Evolutionary conservation across 805 yeast species (phyloP).

Genomic region (Metschnikowia lachancei): DNA sequence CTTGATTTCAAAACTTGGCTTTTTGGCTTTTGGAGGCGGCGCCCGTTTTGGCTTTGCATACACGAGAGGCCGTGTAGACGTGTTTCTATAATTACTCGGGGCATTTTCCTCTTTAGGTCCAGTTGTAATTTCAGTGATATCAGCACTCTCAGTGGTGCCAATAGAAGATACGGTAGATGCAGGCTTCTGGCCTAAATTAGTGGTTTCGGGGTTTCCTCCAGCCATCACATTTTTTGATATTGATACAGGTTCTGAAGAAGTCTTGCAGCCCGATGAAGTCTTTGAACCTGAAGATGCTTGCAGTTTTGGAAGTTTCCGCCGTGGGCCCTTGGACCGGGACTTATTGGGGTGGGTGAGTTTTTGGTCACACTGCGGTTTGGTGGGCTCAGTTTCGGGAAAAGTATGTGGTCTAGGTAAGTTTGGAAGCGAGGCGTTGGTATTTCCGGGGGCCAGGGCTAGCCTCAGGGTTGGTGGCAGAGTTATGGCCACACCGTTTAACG

Average conservation of each 20-base stretch:
- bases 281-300: neutral
- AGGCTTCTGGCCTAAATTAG: neutral
- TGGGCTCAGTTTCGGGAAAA: neutral
- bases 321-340: slow-evolving; percentile 50
- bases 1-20: slow-evolving; percentile 13
- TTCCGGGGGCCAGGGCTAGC: too few species aligned
- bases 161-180: too few species aligned
- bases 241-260: neutral
- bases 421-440: neutral
- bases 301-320: slow-evolving; percentile 43
- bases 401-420: slow-evolving; percentile 11
- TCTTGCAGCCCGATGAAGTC: neutral
- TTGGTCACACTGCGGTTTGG: neutral
- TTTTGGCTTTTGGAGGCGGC: slow-evolving; percentile 20
- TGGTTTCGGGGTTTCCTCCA: neutral
- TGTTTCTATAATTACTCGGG: neutral
- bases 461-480: too few species aligned
- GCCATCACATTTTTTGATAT: neutral
- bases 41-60: slow-evolving; percentile 22
- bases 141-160: too few species aligned
- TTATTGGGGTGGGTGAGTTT: slow-evolving; percentile 47
- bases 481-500: slow-evolving; percentile 5
- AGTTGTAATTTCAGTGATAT: neutral
- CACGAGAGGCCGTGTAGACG: slow-evolving; percentile 12
- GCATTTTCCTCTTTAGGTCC: neutral